These are phyloP conservation scores for Entonaema liquescens DNA, from an alignment of 495 filamentous ascomycete genomes.

Conservation along the genomic window DNA sequence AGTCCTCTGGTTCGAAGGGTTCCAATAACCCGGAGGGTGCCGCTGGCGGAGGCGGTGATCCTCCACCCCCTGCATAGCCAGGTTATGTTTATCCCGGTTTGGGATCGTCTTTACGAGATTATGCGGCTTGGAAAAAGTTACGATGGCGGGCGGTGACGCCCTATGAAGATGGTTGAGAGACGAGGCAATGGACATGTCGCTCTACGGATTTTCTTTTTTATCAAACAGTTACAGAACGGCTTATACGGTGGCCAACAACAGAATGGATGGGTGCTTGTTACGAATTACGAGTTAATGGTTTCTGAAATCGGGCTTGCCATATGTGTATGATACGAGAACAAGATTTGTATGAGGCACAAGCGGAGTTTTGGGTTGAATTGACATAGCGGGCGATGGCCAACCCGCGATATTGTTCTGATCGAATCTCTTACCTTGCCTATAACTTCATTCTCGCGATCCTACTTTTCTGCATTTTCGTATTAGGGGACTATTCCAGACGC, in stretches of 20 bases:
- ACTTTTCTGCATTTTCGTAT: background rate
- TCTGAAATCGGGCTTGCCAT: slow-evolving; percentile 14
- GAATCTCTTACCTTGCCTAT: slow-evolving; percentile 20
- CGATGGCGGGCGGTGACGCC: background rate
- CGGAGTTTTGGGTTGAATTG: slow-evolving; percentile 33
- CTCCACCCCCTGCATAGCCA: slow-evolving; percentile 21
- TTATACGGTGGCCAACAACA: slow-evolving; percentile 29
- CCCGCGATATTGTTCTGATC: slow-evolving; percentile 24
- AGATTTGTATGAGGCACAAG: slow-evolving; percentile 24
- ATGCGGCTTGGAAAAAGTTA: slow-evolving; percentile 2
- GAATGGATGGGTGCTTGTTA: slow-evolving; percentile 18
- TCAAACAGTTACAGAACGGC: slow-evolving; percentile 29
- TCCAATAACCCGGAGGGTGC: slow-evolving; percentile 33
- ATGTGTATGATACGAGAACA: slow-evolving; percentile 32
- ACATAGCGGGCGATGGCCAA: slow-evolving; percentile 15
- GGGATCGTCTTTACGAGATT: slow-evolving; percentile 2
- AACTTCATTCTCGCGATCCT: slow-evolving; percentile 26
- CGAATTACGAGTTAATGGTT: slow-evolving; percentile 14
- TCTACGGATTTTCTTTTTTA: background rate
- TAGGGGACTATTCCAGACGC: slow-evolving; percentile 16
- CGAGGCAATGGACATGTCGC: background rate
- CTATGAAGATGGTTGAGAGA: background rate
- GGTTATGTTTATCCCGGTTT: background rate
- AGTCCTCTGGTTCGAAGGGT: slow-evolving; percentile 41
- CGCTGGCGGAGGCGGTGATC: slow-evolving; percentile 31